Conservation (phyloP, 192 early-diverging fungal genomes). For the Entomortierella chlamydospora region DNA sequence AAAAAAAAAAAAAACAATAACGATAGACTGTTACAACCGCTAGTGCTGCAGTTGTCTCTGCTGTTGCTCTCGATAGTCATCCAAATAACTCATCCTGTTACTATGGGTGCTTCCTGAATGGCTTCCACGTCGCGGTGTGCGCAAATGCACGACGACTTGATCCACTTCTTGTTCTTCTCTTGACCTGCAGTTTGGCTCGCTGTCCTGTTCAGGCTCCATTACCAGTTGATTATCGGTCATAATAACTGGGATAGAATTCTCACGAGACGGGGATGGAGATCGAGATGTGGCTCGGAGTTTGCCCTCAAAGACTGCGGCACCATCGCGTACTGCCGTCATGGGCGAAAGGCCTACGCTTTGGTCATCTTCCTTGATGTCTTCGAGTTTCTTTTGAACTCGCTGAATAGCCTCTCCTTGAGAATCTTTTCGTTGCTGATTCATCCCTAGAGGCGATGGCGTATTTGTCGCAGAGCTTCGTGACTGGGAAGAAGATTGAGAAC, state of each 20-base stretch:
- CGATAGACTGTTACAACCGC: too few relatives aligned
- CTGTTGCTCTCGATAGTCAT: constrained; percentile 23
- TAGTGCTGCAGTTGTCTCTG: too few relatives aligned
- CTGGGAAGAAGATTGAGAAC: constrained; percentile 18
- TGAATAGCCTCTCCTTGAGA: not conserved
- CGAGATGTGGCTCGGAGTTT: not conserved
- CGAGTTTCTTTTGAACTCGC: not conserved
- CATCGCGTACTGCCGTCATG: constrained; percentile 25
- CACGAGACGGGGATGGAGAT: not conserved
- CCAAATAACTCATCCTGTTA: constrained; percentile 35
- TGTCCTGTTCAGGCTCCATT: not conserved
- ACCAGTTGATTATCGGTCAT: not conserved
- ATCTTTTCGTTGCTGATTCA: not conserved
- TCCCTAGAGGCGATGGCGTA: not conserved
- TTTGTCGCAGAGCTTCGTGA: not conserved
- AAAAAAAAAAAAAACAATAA: too few relatives aligned
- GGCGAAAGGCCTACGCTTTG: not conserved
- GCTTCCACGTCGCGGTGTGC: constrained; percentile 8
- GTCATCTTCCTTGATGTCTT: not conserved
- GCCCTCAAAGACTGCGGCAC: constrained; percentile 58
- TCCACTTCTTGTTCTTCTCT: not conserved
- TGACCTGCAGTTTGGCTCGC: not conserved
- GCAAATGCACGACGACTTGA: constrained; percentile 17
- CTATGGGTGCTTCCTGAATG: constrained; percentile 7
- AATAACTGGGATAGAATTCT: not conserved